Base-by-base conservation (phyloP, 768 basidiomycete genomes). In the Trametes coccinea region DNA sequence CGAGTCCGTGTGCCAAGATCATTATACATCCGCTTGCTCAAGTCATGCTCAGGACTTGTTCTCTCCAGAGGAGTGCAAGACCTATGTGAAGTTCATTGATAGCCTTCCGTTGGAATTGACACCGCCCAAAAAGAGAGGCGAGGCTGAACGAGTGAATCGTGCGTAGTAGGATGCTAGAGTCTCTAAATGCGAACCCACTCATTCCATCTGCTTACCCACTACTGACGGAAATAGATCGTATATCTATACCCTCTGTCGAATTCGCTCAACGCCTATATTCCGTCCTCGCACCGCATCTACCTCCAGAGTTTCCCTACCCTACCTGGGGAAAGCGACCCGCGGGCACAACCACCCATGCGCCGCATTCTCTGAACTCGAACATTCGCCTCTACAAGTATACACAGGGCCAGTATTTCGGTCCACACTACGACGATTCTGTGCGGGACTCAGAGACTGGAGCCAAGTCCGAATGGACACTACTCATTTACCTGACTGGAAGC, bases 351-450 rank as follows among this genome's bases (percentile, higher is more conserved):
- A 49, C 65, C 16, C 77, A 81, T 56, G 63, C 73, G 14, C 80
- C 84, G 0, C 80, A 85, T 67, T 86, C 83, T 1, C 80, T 88
- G 57, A 92, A 91, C 71, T 81, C 86, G 2, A 90, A 91, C 69
- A 90, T 92, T 34, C 77, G 90, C 31, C 71, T 90, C 62, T 90
- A 90, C 72, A 86, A 85, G 65, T 91, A 90, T 69, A 78, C 79
- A 2, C 74, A 82, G 29, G 77, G 77, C 0, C 86, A 88, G 62
- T 82, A 86, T 72, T 91, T 92, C 72, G 87, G 88, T 22, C 82
- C 84, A 13, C 90, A 91, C 70, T 92, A 90, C 66, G 89, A 92
- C 64, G 89, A 89, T 67, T 83, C 84, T 17, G 84, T 88, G 30
- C 78, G 79, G 7, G 88, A 89, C 69, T 58, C 78, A 4, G 68